Evolutionary conservation across 1,139 yeast genomes (phyloP), one percentile per base, ranked within the genome.

Genomic region (Hemisphaericaspora xylanilytica): DNA sequence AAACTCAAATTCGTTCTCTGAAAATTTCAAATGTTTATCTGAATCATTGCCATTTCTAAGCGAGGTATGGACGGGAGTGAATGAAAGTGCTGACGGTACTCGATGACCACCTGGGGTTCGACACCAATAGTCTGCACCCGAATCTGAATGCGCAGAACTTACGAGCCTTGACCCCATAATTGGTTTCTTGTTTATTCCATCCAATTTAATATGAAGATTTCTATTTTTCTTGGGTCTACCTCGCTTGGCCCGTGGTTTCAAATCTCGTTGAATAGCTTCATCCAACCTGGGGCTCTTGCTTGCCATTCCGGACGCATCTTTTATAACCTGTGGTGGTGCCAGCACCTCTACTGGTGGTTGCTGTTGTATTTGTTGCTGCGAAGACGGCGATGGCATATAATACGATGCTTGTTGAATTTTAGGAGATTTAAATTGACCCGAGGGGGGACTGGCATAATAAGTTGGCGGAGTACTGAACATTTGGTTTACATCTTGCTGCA

Each of bases 81-180:
- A 35, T 14, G 34, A 10, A 15, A 18, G 27, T 8, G 25, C 14
- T 4, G 38, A 30, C 9, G 45, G 40, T 10, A 39, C 35, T 14
- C 33, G 11, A 13, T 14, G 33, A n/a, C 38, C 39, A 12, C 40
- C 34, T 14, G 48, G 44, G 3, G 46, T 40, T 32, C 49, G 30
- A 38, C 44, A 44, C 50, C 50, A 47, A 31, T 47, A 47, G 38
- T 48, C 50, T n/a, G 49, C 37, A 7, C 51, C 51, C 5, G 50
- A 48, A 38, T 48, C 51, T 0, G 51, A 48, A 18, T 48, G 50
- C n/a, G 51, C 43, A 3, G 51, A 48, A 11, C 44, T 38, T 4
- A 47, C 36, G 14, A 35, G 22, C 28, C 45, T 37, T 12, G 27
- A 20, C 3, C 32, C 10, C 3, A 28, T 22, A 12, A 28, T 28